phyloP scores from a whole-genome alignment of 768 basidiomycete species.

The Pulveroboletus frians region DNA sequence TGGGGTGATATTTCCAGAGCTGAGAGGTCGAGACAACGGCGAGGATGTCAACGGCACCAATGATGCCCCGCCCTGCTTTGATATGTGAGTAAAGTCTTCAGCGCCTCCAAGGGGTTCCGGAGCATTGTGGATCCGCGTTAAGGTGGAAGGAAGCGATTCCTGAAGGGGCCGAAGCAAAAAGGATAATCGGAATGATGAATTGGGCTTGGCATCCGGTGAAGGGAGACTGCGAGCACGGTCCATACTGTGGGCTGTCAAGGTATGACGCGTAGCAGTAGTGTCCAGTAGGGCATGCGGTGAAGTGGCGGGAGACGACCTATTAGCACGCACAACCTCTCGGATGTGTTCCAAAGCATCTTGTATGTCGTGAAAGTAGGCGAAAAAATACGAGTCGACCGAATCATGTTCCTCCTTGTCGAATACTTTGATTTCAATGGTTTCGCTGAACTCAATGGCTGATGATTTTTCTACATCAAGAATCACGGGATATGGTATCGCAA shows the following conservation, averaged over 20 bases:
- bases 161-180: constrained; percentile 66
- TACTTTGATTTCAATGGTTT: constrained; percentile 93
- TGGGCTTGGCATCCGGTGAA: constrained; percentile 27
- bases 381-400: constrained; percentile 84
- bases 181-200: constrained; percentile 57
- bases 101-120: constrained; percentile 34
- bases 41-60: constrained; percentile 60
- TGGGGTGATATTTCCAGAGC: constrained; percentile 3
- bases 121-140: constrained; percentile 29
- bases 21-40: constrained; percentile 20
- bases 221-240: constrained; percentile 42
- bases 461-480: constrained; percentile 87
- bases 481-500: constrained; percentile 89
- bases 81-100: constrained; percentile 73
- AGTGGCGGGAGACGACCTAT: constrained; percentile 33
- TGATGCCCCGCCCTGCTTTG: constrained; percentile 46
- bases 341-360: constrained; percentile 75
- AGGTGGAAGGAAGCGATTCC: constrained; percentile 41
- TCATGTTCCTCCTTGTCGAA: constrained; percentile 74
- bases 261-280: constrained; percentile 46
- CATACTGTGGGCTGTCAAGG: constrained; percentile 20
- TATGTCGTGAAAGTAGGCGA: constrained; percentile 89
- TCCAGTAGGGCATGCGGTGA: constrained; percentile 43
- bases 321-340: constrained; percentile 62
- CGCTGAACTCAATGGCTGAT: constrained; percentile 89